These are phyloP conservation scores for Alternaria conjuncta DNA, from an alignment of 2,329 filamentous ascomycete species.

Conservation along the genomic window DNA sequence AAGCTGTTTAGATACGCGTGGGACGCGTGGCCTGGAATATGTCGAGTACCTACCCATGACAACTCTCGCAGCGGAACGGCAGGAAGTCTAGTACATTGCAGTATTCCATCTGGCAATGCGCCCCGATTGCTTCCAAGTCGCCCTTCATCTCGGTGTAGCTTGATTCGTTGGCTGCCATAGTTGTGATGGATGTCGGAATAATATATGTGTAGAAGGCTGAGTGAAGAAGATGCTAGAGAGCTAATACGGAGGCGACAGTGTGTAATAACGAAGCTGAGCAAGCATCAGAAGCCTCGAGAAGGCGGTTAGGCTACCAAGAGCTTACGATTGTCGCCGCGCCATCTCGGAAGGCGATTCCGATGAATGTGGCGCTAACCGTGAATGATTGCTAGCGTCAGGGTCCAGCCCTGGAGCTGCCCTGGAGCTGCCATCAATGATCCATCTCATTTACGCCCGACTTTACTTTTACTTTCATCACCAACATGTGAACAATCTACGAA, in stretches of 20 bases:
- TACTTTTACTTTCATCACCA: neutral
- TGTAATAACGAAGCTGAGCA: constrained; percentile 14
- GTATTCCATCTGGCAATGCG: constrained; percentile 88
- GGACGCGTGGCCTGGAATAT: neutral
- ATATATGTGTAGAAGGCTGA: neutral
- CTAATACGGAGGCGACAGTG: neutral
- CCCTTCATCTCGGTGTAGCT: constrained; percentile 73
- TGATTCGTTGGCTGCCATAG: constrained; percentile 25
- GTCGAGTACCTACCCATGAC: constrained; percentile 59
- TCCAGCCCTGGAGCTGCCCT: no score
- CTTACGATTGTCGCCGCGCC: constrained; percentile 21
- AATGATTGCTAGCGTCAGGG: constrained; percentile 8
- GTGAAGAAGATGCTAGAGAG: neutral
- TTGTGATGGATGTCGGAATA: neutral
- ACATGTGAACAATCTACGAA: neutral
- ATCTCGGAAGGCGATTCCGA: constrained; percentile 4
- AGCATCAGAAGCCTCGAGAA: constrained; percentile 28
- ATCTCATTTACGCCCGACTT: no score
- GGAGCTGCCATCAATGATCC: no score
- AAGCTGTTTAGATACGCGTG: neutral
- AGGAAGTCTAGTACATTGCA: constrained; percentile 97
- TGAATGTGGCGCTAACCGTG: neutral
- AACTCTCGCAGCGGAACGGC: constrained; percentile 92
- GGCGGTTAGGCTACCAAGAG: constrained; percentile 13
- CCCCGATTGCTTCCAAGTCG: constrained; percentile 85